Evolutionary conservation across 768 basidiomycete genomes (phyloP).

Genomic region (Boletus subcaerulescens): DNA sequence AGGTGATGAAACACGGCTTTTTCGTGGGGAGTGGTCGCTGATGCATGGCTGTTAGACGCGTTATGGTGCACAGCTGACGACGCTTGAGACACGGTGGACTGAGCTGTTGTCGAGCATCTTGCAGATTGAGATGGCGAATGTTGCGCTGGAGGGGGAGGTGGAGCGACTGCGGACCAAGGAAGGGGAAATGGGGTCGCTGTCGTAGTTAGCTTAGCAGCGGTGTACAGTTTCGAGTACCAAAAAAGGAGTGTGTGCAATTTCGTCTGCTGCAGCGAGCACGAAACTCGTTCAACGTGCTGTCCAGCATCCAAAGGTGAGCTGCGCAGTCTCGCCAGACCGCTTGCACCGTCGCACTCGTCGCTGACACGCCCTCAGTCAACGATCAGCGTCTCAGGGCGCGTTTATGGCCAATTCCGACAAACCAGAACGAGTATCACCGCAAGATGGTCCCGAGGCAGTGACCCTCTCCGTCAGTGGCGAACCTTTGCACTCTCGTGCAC

Average conservation of each 20-base stretch:
- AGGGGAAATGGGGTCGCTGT: conserved; percentile 52
- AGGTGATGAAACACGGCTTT: conserved; percentile 43
- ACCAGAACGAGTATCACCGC: conserved; percentile 43
- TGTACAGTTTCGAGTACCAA: conserved; percentile 6
- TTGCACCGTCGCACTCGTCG: neutral
- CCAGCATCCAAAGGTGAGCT: neutral
- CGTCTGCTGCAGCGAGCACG: conserved; percentile 5
- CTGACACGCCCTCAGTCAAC: conserved; percentile 6
- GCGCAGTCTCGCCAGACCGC: too few relatives aligned
- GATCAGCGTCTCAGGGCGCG: conserved; percentile 45
- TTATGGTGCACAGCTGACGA: conserved; percentile 73
- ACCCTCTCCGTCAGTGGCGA: neutral
- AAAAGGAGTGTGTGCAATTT: conserved; percentile 27
- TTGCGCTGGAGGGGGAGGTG: conserved; percentile 82
- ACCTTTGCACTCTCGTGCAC: conserved; percentile 9
- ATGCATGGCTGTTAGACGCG: conserved; percentile 50
- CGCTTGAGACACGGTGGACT: conserved; percentile 88
- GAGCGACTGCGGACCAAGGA: conserved; percentile 55
- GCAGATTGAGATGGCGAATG: conserved; percentile 95
- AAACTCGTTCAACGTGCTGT: conserved; percentile 3
- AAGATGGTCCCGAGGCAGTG: conserved; percentile 17
- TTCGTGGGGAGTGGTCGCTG: neutral
- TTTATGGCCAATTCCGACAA: conserved; percentile 60
- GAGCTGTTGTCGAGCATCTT: conserved; percentile 86
- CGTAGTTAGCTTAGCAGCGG: neutral